These are phyloP conservation scores for Hippophae gyantsensis DNA, from an alignment of 306 rosid species.

Conservation along the genomic window DNA sequence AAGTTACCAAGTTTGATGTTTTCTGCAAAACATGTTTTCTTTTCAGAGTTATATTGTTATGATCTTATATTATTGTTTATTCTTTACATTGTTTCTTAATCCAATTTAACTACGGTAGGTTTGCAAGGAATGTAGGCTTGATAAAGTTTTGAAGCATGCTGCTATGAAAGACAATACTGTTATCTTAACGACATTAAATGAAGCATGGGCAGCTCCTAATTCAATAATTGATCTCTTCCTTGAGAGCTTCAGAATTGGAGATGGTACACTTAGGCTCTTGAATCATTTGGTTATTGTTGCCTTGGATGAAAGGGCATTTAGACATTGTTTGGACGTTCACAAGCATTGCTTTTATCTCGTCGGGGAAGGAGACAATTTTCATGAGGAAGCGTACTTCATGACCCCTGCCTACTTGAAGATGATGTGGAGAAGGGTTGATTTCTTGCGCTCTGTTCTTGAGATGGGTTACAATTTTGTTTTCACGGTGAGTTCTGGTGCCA, in stretches of 20 bases:
- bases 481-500: constrained; percentile 48
- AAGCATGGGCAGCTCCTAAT: constrained; percentile 90
- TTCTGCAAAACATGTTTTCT: too few species aligned
- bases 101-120: constrained; percentile 32
- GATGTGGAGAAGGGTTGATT: constrained; percentile 97
- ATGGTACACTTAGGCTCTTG: constrained; percentile 50
- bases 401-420: constrained; percentile 75
- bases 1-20: too few species aligned
- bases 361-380: constrained; percentile 66
- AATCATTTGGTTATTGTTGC: constrained; percentile 80
- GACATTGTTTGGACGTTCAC: constrained; percentile 67
- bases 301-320: constrained; percentile 64
- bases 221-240: constrained; percentile 79
- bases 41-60: too few species aligned
- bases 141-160: constrained; percentile 52
- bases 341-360: constrained; percentile 59
- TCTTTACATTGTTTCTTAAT: constrained; percentile 10
- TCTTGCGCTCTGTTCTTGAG: constrained; percentile 75
- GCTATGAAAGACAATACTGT: constrained; percentile 72
- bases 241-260: constrained; percentile 83
- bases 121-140: constrained; percentile 45
- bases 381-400: constrained; percentile 75
- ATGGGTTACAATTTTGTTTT: constrained; percentile 91
- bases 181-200: constrained; percentile 80
- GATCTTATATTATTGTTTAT: too few species aligned